Percentiles rank a stretch among this genome's conserved stretches.
Evolutionary conservation across 2,329 filamentous ascomycete species (phyloP).

Genomic region (Shiraia bambusicola): DNA sequence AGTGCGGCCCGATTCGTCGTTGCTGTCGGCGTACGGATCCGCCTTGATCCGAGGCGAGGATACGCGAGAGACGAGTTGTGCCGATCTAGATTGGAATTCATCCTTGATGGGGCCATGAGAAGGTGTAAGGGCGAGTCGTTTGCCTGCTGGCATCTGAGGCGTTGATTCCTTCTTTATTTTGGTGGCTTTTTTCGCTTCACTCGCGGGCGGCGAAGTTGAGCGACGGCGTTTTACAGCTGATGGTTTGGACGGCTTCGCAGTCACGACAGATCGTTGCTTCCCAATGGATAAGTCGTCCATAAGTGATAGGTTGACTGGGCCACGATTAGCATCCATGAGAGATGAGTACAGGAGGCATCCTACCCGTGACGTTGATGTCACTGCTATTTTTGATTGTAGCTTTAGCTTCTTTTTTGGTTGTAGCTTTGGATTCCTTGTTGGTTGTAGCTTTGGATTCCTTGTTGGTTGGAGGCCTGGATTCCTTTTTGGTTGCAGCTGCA

Average conservation of each 20-base stretch:
- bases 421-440: too few species aligned
- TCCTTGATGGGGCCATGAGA: slow-evolving; percentile 9
- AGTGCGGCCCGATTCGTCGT: slow-evolving; percentile 10
- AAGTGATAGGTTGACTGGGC: slow-evolving; percentile 9
- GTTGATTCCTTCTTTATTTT: too few species aligned
- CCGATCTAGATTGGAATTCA: slow-evolving; percentile 9
- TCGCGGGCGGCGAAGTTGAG: too few species aligned
- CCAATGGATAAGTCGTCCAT: not conserved
- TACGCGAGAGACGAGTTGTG: not conserved
- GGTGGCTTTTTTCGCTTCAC: too few species aligned
- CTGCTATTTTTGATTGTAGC: not conserved
- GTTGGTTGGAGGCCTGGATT: too few species aligned
- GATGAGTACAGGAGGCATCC: not conserved
- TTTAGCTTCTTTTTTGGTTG: not conserved
- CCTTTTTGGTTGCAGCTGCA: not conserved
- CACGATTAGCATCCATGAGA: not conserved
- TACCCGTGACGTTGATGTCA: slow-evolving; percentile 18
- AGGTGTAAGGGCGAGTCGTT: slow-evolving; percentile 1
- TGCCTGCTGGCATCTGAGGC: too few species aligned
- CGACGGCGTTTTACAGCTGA: too few species aligned
- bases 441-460: not conserved
- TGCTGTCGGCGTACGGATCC: not conserved
- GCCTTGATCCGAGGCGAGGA: slow-evolving; percentile 3
- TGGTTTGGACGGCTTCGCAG: too few species aligned
- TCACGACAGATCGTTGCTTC: not conserved